Percentiles rank a stretch among this genome's conserved stretches.
Conservation (phyloP, 2,329 filamentous ascomycete genomes). For the Tolypocladium album region DNA sequence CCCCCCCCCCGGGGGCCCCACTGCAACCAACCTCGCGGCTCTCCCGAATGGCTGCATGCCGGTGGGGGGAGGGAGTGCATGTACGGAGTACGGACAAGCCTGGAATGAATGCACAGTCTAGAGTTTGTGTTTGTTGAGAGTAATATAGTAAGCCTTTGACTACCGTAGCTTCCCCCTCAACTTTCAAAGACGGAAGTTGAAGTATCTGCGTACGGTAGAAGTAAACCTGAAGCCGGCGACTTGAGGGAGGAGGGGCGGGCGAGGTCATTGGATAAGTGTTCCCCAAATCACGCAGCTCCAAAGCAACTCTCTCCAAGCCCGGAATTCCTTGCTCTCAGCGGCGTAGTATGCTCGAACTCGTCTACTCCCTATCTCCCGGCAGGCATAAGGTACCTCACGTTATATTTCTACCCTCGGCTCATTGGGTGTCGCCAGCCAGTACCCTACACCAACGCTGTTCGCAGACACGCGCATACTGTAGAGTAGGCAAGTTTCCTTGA, state of each 20-base stretch:
- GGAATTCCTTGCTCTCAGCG: background rate
- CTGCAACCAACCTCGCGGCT: background rate
- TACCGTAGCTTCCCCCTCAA: background rate
- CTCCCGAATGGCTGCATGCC: background rate
- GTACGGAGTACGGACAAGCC: background rate
- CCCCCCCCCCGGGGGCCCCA: too few relatives aligned
- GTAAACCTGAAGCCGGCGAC: background rate
- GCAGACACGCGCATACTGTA: background rate
- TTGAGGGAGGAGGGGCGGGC: background rate
- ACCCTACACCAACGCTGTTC: background rate
- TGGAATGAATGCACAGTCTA: background rate
- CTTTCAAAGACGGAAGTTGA: background rate
- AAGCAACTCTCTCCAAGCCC: background rate
- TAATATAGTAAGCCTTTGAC: background rate
- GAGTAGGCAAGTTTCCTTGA: background rate
- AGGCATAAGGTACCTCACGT: too few relatives aligned
- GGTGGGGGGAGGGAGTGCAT: background rate
- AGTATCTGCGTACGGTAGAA: background rate
- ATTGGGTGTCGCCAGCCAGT: background rate
- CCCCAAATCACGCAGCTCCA: background rate
- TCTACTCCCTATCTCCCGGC: background rate
- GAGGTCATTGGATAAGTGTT: background rate
- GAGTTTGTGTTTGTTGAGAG: background rate
- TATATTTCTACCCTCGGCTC: background rate
- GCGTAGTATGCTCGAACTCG: background rate